phyloP scores from a whole-genome alignment of 2,329 filamentous ascomycete genomes.

The Aspergillus sp. region DNA sequence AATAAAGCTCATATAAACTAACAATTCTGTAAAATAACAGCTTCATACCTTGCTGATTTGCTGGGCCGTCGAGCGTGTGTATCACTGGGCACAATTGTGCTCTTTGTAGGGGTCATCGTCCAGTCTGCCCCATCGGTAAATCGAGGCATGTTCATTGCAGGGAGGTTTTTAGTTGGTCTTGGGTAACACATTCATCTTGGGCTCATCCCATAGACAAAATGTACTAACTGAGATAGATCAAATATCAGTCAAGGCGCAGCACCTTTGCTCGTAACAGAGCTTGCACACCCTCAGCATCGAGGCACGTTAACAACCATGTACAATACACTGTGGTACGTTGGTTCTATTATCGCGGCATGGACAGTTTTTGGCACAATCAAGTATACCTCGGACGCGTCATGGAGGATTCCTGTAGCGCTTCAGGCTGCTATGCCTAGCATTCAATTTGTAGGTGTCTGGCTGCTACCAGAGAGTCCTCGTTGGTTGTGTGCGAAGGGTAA shows the following conservation, averaged over 20 bases:
- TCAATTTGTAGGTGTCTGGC: constrained; percentile 56
- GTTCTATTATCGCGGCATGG: constrained; percentile 36
- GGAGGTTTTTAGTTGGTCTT: constrained; percentile 29
- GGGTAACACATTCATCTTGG: constrained; percentile 14
- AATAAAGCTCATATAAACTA: not conserved
- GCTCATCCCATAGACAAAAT: not conserved
- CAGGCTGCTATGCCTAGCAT: constrained; percentile 61
- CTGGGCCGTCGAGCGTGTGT: constrained; percentile 17
- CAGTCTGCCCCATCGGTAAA: constrained; percentile 16
- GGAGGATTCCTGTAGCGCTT: constrained; percentile 52
- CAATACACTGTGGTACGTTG: constrained; percentile 43
- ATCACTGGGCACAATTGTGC: constrained; percentile 14
- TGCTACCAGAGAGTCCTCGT: constrained; percentile 66
- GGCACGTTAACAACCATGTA: constrained; percentile 21
- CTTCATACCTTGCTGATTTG: constrained; percentile 20
- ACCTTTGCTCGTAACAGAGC: constrained; percentile 28
- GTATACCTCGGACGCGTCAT: constrained; percentile 41
- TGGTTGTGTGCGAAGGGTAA: constrained; percentile 39
- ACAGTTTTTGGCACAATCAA: constrained; percentile 39
- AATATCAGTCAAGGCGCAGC: constrained; percentile 20
- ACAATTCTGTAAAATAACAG: not conserved
- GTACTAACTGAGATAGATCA: not conserved
- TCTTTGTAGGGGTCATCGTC: constrained; percentile 21
- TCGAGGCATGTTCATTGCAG: constrained; percentile 29
- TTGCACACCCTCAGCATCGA: constrained; percentile 30